Conservation (phyloP, 2,329 filamentous ascomycete species). For the Claviceps capensis region DNA sequence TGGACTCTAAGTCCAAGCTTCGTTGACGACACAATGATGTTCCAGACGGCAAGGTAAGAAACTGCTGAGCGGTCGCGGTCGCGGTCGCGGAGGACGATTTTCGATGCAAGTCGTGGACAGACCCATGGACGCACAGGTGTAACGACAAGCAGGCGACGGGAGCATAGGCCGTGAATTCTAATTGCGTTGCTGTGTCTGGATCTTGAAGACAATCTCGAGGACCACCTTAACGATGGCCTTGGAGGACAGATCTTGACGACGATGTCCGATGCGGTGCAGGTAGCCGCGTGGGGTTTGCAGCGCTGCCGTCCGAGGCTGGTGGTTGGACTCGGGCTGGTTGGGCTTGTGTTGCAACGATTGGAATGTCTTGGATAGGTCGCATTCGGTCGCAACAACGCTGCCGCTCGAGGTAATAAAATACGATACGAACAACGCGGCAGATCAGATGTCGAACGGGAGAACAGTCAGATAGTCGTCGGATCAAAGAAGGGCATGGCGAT, state of each 20-base stretch:
- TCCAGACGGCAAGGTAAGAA: not conserved
- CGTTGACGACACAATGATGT: slow-evolving; percentile 5
- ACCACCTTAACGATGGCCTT: not conserved
- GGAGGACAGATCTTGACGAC: not conserved
- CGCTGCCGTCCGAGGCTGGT: not conserved
- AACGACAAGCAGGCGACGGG: not conserved
- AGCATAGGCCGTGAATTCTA: not conserved
- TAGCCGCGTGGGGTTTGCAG: slow-evolving; percentile 2
- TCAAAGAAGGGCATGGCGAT: not conserved
- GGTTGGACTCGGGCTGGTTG: not conserved
- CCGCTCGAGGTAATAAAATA: not conserved
- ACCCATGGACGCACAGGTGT: not conserved
- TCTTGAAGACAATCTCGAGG: no score
- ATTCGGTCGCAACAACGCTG: slow-evolving; percentile 3
- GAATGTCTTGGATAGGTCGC: not conserved
- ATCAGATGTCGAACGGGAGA: not conserved
- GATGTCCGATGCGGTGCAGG: slow-evolving; percentile 2
- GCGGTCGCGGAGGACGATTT: not conserved
- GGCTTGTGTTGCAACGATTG: not conserved
- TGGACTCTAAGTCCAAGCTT: not conserved
- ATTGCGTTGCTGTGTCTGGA: not conserved
- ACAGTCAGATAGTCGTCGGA: not conserved
- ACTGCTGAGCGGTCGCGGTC: not conserved
- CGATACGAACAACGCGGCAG: not conserved
- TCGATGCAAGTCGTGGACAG: not conserved